Percentiles rank a stretch among this genome's conserved stretches.
phyloP scores from a whole-genome alignment of 2,329 filamentous ascomycete species.

The Sporothrix inflata region DNA sequence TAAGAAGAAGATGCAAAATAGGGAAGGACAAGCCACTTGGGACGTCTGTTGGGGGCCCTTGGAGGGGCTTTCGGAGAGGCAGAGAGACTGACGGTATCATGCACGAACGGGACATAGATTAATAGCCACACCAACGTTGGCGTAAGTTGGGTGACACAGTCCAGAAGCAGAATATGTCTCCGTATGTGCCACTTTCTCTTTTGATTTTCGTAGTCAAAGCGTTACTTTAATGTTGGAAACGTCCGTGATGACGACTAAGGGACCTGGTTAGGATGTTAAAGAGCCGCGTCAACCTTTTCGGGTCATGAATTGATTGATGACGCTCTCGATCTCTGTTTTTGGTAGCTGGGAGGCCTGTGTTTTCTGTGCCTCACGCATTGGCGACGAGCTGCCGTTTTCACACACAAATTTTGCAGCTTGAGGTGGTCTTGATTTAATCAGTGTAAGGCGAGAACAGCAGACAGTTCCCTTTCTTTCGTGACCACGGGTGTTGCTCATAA shows the following conservation, averaged over 20 bases:
- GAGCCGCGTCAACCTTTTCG: not conserved
- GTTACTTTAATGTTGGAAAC: too few species aligned
- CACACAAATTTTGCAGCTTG: not conserved
- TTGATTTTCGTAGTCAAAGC: not conserved
- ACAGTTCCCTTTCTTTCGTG: not conserved
- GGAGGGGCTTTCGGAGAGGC: not conserved
- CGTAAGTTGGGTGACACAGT: not conserved
- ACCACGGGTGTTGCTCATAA: not conserved
- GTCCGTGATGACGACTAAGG: not conserved
- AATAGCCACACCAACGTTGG: conserved; percentile 15
- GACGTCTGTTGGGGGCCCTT: too few species aligned
- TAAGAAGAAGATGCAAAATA: not conserved
- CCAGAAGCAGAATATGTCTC: conserved; percentile 6
- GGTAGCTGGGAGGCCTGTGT: not conserved
- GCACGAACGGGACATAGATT: conserved; percentile 25
- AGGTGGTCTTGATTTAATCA: conserved; percentile 6
- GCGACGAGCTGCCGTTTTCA: not conserved
- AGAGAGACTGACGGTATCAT: not conserved
- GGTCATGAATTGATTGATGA: not conserved
- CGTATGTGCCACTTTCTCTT: not conserved
- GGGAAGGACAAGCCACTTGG: not conserved
- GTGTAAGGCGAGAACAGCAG: not conserved
- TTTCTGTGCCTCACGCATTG: not conserved
- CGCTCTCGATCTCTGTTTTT: not conserved
- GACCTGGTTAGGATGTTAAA: not conserved